Base-by-base conservation (phyloP, 208 protist genomes). In the Trypanosomatidae sp. region DNA sequence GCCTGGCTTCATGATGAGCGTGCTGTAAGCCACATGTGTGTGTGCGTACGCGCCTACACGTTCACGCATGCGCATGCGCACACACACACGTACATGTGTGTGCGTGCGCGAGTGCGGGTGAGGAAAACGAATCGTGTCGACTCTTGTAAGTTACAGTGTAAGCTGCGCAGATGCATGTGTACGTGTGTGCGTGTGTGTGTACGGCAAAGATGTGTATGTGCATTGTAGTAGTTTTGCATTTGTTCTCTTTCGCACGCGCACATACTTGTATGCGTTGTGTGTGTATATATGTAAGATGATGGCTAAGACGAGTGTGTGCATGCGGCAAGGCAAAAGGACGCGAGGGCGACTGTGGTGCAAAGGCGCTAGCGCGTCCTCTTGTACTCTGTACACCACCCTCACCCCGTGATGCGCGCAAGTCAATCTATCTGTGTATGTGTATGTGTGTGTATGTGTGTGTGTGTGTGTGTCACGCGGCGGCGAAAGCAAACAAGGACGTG, bases 91-190 rank as follows among this genome's bases (percentile, higher is more conserved):
- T n/a, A n/a, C n/a, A n/a, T n/a, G n/a, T n/a, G n/a, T n/a, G n/a
- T n/a, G n/a, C n/a, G n/a, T n/a, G n/a, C n/a, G n/a, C n/a, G n/a
- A n/a, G n/a, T n/a, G n/a, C n/a, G n/a, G n/a, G n/a, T n/a, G n/a
- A n/a, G n/a, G n/a, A 35, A 35, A 35, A 35, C n/a, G n/a, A 35
- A 15, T 35, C 11, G 11, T 35, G 30, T 35, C 11, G 11, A 35
- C 11, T 35, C n/a, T 35, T 35, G 11, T 35, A 35, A 35, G 10
- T 98, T 98, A 57, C 96, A 98, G 51, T 56, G 95, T n/a, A 94
- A 98, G 57, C 90, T 89, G 1, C 71, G 71, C 6, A 56, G 11
- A 46, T 77, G 6, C 60, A 62, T 23, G 62, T 67, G 42, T 52
- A 21, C 1, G 47, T 93, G 20, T 76, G 89, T 20, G 25, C 73